Evolutionary conservation across 495 filamentous ascomycete genomes (phyloP).

Genomic region (Rhypophila decipiens): DNA sequence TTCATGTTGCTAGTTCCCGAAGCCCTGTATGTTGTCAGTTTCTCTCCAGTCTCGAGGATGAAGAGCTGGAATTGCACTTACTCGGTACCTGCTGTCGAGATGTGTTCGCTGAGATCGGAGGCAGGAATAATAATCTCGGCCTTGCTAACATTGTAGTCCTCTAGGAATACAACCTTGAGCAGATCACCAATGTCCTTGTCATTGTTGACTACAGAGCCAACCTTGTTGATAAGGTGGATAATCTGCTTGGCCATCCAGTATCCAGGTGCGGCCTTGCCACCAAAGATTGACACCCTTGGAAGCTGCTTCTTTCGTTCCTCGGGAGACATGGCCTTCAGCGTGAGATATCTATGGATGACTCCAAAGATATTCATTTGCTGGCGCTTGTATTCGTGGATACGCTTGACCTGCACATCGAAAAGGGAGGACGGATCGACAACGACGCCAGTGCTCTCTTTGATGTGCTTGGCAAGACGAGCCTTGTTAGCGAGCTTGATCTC

Average conservation of each 20-base stretch:
- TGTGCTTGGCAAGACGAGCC: constrained; percentile 79
- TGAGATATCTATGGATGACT: constrained; percentile 90
- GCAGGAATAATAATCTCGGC: constrained; percentile 94
- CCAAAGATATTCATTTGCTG: constrained; percentile 99
- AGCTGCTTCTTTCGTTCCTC: constrained; percentile 83
- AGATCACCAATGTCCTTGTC: constrained; percentile 88
- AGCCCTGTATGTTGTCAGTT: constrained; percentile 27
- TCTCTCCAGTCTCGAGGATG: too few relatives aligned
- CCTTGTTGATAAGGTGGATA: constrained; percentile 92
- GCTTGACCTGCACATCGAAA: constrained; percentile 97
- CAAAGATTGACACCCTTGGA: constrained; percentile 94
- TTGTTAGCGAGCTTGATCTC: constrained; percentile 71
- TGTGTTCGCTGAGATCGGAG: constrained; percentile 95
- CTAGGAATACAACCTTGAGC: constrained; percentile 93
- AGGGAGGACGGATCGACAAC: constrained; percentile 80
- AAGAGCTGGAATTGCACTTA: too few relatives aligned
- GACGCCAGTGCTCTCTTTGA: constrained; percentile 71
- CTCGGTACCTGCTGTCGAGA: constrained; percentile 96
- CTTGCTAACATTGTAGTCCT: constrained; percentile 99
- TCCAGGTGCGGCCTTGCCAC: constrained; percentile 93
- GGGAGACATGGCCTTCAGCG: constrained; percentile 74
- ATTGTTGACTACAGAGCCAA: constrained; percentile 85
- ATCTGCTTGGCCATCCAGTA: constrained; percentile 99
- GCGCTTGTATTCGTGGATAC: constrained; percentile 98
- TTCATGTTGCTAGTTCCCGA: constrained; percentile 85